Conservation (phyloP, 352 stramenopile species). For the Globisporangium viniferum region DNA sequence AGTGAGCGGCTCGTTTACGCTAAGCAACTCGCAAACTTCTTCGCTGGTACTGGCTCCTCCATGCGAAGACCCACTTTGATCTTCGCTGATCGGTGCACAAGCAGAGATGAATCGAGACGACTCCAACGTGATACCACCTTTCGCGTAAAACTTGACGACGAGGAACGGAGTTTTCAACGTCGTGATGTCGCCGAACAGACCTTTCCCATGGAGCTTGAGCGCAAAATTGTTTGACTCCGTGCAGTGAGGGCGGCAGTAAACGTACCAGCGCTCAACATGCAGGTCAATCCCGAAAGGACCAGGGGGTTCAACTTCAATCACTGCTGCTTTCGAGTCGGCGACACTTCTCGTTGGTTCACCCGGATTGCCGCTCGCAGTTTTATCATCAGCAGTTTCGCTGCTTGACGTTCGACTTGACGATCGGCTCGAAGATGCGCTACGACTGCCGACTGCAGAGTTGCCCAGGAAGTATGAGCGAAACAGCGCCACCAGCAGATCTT, state of each 20-base stretch:
- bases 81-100: background rate
- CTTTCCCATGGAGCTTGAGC: constrained; percentile 36
- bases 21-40: constrained; percentile 46
- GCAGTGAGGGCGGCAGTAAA: constrained; percentile 50
- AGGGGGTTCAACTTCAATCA: background rate
- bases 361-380: background rate
- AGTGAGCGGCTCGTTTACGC: constrained; percentile 24
- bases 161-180: constrained; percentile 34
- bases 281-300: constrained; percentile 40
- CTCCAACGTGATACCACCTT: constrained; percentile 35
- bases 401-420: constrained; percentile 33
- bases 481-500: constrained; percentile 57
- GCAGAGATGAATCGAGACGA: constrained; percentile 33
- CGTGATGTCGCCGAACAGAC: constrained; percentile 39
- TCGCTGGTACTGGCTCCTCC: constrained; percentile 14
- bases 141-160: constrained; percentile 29
- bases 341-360: background rate
- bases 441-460: constrained; percentile 22
- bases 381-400: background rate
- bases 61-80: background rate
- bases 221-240: constrained; percentile 38
- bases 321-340: background rate
- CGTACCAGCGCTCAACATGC: constrained; percentile 44
- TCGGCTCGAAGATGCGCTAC: constrained; percentile 22
- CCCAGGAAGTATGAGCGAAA: constrained; percentile 53